Percentiles rank a stretch among this genome's conserved stretches.
Evolutionary conservation across 164 flowering plant genomes (phyloP).

Genomic region (Magnolia changhungtana): DNA sequence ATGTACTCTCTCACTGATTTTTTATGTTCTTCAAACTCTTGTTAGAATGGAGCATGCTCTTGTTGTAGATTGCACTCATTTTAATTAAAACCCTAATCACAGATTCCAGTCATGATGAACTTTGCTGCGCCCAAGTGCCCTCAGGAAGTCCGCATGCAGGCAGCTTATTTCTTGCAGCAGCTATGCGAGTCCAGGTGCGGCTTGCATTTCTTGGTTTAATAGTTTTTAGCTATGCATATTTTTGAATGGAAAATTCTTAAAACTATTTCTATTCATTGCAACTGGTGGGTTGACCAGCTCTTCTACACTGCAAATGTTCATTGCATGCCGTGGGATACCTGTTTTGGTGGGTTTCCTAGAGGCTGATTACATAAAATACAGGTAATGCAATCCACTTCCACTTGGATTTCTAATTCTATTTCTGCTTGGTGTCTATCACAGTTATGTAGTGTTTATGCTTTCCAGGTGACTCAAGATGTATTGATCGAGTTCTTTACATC

Average conservation of each 20-base stretch:
- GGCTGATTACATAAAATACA: constrained; percentile 93
- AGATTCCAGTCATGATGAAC: constrained; percentile 88
- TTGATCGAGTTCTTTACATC: constrained; percentile 14
- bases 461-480: neutral
- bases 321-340: constrained; percentile 95
- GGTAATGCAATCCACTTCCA: constrained; percentile 37
- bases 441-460: neutral
- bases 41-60: neutral
- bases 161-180: constrained; percentile 94
- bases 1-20: neutral
- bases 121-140: constrained; percentile 86
- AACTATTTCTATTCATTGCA: constrained; percentile 3
- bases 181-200: constrained; percentile 90
- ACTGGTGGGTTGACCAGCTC: constrained; percentile 51
- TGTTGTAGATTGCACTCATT: neutral
- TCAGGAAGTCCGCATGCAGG: constrained; percentile 91
- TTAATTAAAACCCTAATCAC: constrained; percentile 15
- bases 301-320: constrained; percentile 94
- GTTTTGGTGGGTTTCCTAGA: constrained; percentile 93
- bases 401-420: neutral
- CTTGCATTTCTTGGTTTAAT: neutral
- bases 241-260: neutral
- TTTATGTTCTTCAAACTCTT: neutral
- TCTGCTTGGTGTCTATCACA: neutral
- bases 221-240: neutral